Base-by-base conservation (phyloP, 2,329 filamentous ascomycete species). In the Curvularia sp. region DNA sequence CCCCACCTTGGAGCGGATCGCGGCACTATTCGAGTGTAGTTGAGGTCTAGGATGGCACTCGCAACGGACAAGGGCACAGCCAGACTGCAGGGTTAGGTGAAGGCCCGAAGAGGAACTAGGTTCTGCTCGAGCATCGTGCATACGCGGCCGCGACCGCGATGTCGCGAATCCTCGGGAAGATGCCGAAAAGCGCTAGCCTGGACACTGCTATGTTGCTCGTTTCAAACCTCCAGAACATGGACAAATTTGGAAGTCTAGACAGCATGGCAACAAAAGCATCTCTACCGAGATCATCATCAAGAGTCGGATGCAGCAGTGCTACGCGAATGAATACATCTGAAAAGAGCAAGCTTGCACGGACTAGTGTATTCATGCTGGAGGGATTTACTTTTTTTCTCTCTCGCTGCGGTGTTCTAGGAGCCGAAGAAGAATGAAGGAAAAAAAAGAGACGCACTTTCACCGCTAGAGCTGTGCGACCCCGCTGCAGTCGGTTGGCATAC, bases 391-490 rank as follows among this genome's bases (percentile, higher is more conserved):
- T 42, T 59, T 59, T n/a, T 35, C 48, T 52, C 15, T 28, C 26
- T 28, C 8, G 26, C 9, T 31, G 31, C 31, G 42, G 57, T 59
- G 48, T 50, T 51, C 31, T 24, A 41, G 39, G 42, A 44, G 56
- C 44, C 51, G 52, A 55, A 31, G 46, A 47, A 53, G 41, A 50
- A 43, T 24, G 10, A 26, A 43, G 41, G 41, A 43, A 24, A 18
- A 24, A 43, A 18, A 30, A 44, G 13, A 46, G 24, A n/a, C 7
- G 26, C 6, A 46, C 53, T 61, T 61, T 70, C 71, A 74, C 73
- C 72, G 71, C 73, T 66, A 68, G 65, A 70, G 61, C 57, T 73
- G 71, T 74, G 67, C 67, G 49, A 74, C 72, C 50, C 62, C 52
- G 48, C 41, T 49, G 64, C 59, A 60, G 59, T 64, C 60, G 64